A percentile compares a stretch with the other conserved stretches of the same genome.
Evolutionary conservation across 2,329 filamentous ascomycete genomes (phyloP).

Genomic region (Fusarium irregulare): DNA sequence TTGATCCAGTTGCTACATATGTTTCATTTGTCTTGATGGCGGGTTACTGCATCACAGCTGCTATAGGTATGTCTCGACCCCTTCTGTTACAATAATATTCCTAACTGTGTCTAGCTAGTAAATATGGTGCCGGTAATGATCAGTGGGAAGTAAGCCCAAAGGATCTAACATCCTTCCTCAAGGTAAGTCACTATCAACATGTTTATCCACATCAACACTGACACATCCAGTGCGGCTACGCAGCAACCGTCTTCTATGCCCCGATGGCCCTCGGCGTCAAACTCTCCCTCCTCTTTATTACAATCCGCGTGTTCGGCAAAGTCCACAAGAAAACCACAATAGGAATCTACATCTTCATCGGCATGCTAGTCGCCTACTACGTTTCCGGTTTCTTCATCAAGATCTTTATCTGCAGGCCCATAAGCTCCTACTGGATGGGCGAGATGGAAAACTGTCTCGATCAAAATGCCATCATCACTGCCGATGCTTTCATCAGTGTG

Average conservation of each 20-base stretch:
- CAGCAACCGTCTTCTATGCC: conserved; percentile 58
- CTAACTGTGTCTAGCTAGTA: conserved; percentile 1
- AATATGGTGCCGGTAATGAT: conserved; percentile 27
- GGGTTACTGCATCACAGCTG: conserved; percentile 28
- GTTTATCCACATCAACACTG: neutral
- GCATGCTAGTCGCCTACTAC: conserved; percentile 54
- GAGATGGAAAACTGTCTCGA: conserved; percentile 50
- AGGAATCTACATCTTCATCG: conserved; percentile 54
- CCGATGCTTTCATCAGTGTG: conserved; percentile 36
- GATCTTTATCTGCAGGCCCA: conserved; percentile 56
- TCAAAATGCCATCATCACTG: conserved; percentile 42
- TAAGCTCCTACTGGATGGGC: conserved; percentile 55
- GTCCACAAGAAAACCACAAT: conserved; percentile 54
- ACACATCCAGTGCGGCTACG: conserved; percentile 52
- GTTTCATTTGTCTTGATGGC: conserved; percentile 32
- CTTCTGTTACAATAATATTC: neutral
- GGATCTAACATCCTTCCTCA: conserved; percentile 50
- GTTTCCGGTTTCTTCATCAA: conserved; percentile 56
- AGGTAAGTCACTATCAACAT: conserved; percentile 41
- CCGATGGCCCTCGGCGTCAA: conserved; percentile 58
- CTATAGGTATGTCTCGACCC: conserved; percentile 10
- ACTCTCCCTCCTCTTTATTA: conserved; percentile 57
- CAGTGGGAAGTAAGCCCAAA: conserved; percentile 41
- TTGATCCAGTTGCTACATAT: conserved; percentile 21
- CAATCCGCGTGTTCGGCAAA: conserved; percentile 56